A percentile compares a stretch with the other conserved stretches of the same genome.
These are phyloP conservation scores for Russula emetica DNA, from an alignment of 768 basidiomycete genomes.

Conservation along the genomic window DNA sequence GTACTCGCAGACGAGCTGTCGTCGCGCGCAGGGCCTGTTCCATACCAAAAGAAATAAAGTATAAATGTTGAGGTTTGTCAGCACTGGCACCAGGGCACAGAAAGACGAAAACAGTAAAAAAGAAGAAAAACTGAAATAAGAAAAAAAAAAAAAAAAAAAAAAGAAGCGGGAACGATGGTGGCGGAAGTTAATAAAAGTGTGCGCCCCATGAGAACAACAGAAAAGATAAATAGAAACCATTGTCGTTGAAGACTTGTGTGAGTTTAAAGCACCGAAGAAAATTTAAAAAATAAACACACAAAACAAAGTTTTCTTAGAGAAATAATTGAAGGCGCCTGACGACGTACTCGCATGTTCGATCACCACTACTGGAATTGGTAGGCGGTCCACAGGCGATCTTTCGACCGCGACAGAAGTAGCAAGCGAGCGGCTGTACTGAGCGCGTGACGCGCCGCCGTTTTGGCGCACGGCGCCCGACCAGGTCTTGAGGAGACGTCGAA, in stretches of 20 bases:
- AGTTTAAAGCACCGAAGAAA: too few relatives aligned
- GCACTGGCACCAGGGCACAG: slow-evolving; percentile 2
- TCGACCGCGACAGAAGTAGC: slow-evolving; percentile 25
- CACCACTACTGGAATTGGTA: slow-evolving; percentile 1
- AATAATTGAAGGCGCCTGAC: not conserved
- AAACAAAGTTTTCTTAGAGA: not conserved
- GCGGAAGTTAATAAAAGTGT: not conserved
- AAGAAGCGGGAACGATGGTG: not conserved
- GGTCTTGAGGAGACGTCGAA: not conserved
- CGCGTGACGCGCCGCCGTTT: slow-evolving; percentile 22
- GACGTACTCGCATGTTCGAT: slow-evolving; percentile 24
- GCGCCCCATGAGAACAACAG: not conserved
- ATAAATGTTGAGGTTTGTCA: not conserved
- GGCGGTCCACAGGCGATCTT: slow-evolving; percentile 24
- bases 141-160: not conserved
- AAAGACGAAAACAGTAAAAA: not conserved
- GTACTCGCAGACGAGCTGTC: slow-evolving; percentile 24
- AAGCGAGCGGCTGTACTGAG: slow-evolving; percentile 22
- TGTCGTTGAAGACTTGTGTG: too few relatives aligned
- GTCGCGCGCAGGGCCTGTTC: slow-evolving; percentile 22
- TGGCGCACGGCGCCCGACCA: slow-evolving; percentile 14
- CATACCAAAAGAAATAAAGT: slow-evolving; percentile 2
- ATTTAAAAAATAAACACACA: not conserved
- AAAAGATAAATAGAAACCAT: not conserved
- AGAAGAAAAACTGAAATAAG: not conserved